These are phyloP conservation scores for Eucalyptus sp. DNA, from an alignment of 345 rosid species.

Conservation along the genomic window DNA sequence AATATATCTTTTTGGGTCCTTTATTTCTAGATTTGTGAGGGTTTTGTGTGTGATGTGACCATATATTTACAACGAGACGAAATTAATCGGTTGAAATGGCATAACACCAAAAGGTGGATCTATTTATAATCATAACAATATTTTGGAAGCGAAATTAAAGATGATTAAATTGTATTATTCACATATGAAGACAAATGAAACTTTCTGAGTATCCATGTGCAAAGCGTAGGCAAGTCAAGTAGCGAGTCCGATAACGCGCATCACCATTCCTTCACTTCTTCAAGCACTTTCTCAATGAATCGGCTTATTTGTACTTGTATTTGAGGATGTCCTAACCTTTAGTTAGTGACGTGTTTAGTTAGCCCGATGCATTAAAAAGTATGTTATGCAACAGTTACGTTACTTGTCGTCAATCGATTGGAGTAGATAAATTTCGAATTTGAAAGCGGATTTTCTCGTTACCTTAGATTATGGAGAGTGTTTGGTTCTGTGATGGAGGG, in stretches of 20 bases:
- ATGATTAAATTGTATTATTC: not conserved
- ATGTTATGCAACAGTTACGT: not conserved
- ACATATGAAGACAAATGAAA: not conserved
- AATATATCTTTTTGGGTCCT: not conserved
- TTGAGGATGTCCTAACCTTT: not conserved
- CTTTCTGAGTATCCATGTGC: not conserved
- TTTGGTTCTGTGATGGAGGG: not conserved
- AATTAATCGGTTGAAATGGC: too few relatives aligned
- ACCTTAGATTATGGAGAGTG: not conserved
- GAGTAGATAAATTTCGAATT: not conserved
- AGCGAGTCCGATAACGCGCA: accelerated
- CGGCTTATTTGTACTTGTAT: not conserved
- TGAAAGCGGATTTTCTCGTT: not conserved
- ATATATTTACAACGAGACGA: not conserved
- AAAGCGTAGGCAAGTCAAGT: not conserved
- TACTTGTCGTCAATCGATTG: not conserved
- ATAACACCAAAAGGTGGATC: too few relatives aligned
- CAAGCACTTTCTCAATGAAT: not conserved
- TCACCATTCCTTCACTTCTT: not conserved
- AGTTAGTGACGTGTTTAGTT: not conserved
- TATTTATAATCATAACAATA: too few relatives aligned
- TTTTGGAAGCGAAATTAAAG: too few relatives aligned
- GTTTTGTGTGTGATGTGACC: not conserved
- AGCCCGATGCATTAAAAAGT: not conserved
- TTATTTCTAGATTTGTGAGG: not conserved